Conservation (phyloP, 1,284 basidiomycete genomes). For the Apiotrichum mycotoxinovorans region DNA sequence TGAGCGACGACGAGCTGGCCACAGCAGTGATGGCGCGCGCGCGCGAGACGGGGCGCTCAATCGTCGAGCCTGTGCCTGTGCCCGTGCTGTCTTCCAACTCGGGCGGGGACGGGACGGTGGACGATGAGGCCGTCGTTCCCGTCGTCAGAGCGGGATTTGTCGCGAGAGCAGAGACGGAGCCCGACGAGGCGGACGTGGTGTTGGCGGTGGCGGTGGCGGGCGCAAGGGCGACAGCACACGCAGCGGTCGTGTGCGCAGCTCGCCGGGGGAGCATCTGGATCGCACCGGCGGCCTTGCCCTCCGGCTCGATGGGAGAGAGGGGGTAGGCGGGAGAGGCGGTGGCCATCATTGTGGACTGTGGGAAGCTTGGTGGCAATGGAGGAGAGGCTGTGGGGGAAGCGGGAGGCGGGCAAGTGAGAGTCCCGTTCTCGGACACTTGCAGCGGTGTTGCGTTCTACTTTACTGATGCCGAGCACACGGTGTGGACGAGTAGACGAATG, state of each 20-base stretch:
- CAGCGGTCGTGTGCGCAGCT: neutral
- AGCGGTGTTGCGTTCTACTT: neutral
- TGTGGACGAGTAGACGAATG: too few relatives aligned
- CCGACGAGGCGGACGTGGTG: neutral
- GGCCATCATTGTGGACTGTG: neutral
- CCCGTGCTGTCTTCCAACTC: constrained; percentile 7
- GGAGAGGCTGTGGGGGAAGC: neutral
- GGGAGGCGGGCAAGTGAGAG: neutral
- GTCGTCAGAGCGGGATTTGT: constrained; percentile 17
- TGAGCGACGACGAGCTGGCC: neutral
- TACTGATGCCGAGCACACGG: too few relatives aligned
- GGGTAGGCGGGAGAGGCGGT: neutral
- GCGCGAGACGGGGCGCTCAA: constrained; percentile 1
- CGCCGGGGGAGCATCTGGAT: constrained; percentile 1
- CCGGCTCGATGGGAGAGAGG: neutral
- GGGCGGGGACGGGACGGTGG: constrained; percentile 16
- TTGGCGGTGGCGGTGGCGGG: neutral
- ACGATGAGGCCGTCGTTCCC: constrained; percentile 16
- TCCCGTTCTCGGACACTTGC: too few relatives aligned
- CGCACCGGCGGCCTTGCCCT: constrained; percentile 3
- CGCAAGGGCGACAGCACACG: neutral
- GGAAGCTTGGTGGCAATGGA: neutral
- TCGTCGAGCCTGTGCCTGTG: neutral
- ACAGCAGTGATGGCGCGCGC: neutral
- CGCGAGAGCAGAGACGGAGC: constrained; percentile 11